These are phyloP conservation scores for Lobulomyces angularis DNA, from an alignment of 192 early-diverging fungal genomes.

Conservation along the genomic window DNA sequence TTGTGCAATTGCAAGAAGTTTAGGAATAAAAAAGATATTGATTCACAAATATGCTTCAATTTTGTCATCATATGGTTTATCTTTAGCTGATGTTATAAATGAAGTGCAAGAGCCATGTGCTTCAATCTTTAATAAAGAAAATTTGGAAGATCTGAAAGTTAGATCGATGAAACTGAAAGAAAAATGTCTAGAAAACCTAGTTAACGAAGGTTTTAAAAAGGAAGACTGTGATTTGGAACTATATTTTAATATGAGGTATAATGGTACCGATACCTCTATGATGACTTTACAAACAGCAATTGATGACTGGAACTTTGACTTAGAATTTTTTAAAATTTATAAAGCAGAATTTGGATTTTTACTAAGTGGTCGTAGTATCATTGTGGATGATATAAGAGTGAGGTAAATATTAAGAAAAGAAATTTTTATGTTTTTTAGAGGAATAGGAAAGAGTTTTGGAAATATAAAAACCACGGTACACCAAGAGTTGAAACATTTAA, in stretches of 20 bases:
- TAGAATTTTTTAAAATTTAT: conserved; percentile 62
- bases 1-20: conserved; percentile 73
- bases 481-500: conserved; percentile 30
- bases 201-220: conserved; percentile 55
- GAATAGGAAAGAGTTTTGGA: conserved; percentile 46
- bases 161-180: conserved; percentile 35
- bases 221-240: conserved; percentile 43
- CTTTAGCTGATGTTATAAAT: conserved; percentile 80
- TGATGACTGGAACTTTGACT: conserved; percentile 50
- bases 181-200: conserved; percentile 37
- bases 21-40: conserved; percentile 76
- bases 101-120: conserved; percentile 78
- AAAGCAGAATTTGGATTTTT: conserved; percentile 90
- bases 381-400: conserved; percentile 86
- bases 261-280: conserved; percentile 80
- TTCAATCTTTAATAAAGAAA: conserved; percentile 22
- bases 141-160: conserved; percentile 28
- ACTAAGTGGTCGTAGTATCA: conserved; percentile 65
- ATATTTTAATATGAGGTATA: conserved; percentile 80
- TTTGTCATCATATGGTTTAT: conserved; percentile 85
- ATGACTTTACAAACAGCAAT: conserved; percentile 66
- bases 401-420: too few relatives aligned
- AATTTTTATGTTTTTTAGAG: too few relatives aligned
- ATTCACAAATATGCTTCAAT: conserved; percentile 84
- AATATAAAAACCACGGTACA: conserved; percentile 22